Base-by-base conservation (phyloP, 2,329 filamentous ascomycete genomes). In the Ceratocystis variospora region DNA sequence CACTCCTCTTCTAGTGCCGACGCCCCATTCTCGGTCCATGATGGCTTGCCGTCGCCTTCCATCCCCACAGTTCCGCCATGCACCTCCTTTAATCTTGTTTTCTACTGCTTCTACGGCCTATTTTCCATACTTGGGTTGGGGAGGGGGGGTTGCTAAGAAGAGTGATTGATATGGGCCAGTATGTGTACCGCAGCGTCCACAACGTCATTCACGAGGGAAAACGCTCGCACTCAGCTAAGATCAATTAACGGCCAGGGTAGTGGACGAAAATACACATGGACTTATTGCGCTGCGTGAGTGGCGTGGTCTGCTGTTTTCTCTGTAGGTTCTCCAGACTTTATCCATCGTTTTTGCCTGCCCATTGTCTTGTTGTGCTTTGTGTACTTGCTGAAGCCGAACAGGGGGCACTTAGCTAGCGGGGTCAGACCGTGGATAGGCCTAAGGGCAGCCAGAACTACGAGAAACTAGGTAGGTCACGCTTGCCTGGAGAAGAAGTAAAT, bases 171-270 rank as follows among this genome's bases (percentile, higher is more conserved):
- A 33, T 17, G 28, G 25, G 1, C 55, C 19, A 31, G 37, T 37
- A 31, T 41, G 37, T 41, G 37, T 15, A 41, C 37, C 10, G 55
- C 55, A 59, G 6, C 25, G 22, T 6, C 45, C 45, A 19, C 22
- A 57, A 59, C 55, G 55, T 59, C 55, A 59, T 59, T 37, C 55
- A 33, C 28, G 55, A 59, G 55, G 28, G 28, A 28, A n/a, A 37
- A 59, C 31, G 55, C 28, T 59, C 55, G 6, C 55, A 59, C 55
- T 7, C 28, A 10, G 28, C 55, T 31, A 5, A 28, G 28, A 25
- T n/a, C 55, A n/a, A 12, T 19, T 10, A 3, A 10, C 33, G 55
- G 55, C 31, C 28, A 5, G 5, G 12, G 25, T 28, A 3, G 10
- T 22, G 28, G 31, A 31, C 17, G n/a, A 37, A 59, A 19, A 37